These are phyloP conservation scores for Neurospora sp. DNA, from an alignment of 495 filamentous ascomycete genomes.

Conservation along the genomic window DNA sequence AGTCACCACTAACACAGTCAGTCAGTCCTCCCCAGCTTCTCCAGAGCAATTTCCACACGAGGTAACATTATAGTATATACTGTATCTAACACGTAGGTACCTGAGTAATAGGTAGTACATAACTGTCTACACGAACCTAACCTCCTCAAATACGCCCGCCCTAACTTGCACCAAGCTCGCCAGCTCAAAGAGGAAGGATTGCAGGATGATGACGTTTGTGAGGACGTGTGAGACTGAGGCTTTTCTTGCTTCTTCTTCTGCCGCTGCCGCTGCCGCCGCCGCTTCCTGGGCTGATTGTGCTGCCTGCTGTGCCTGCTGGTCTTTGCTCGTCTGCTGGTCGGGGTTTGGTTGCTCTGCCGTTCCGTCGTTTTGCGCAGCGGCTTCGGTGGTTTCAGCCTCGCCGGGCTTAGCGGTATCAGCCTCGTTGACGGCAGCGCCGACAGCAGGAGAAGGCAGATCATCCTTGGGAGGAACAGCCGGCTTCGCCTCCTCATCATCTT, in stretches of 20 bases:
- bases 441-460: background rate
- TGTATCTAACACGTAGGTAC: background rate
- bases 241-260: conserved; percentile 26
- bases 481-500: background rate
- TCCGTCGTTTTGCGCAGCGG: background rate
- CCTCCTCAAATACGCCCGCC: conserved; percentile 78
- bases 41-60: background rate
- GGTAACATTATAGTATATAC: background rate
- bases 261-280: background rate
- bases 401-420: background rate
- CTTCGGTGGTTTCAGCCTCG: background rate
- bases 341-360: background rate
- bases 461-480: background rate
- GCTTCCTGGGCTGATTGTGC: background rate
- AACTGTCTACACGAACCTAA: conserved; percentile 40
- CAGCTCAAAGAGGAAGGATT: conserved; percentile 84
- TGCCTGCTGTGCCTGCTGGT: background rate
- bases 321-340: conserved; percentile 3
- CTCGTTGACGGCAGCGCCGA: background rate
- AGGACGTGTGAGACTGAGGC: conserved; percentile 78
- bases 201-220: conserved; percentile 65
- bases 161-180: conserved; percentile 79
- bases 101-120: background rate
- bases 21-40: background rate
- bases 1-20: background rate